Base-by-base conservation (phyloP, 805 yeast genomes). In the Pichia insulana region DNA sequence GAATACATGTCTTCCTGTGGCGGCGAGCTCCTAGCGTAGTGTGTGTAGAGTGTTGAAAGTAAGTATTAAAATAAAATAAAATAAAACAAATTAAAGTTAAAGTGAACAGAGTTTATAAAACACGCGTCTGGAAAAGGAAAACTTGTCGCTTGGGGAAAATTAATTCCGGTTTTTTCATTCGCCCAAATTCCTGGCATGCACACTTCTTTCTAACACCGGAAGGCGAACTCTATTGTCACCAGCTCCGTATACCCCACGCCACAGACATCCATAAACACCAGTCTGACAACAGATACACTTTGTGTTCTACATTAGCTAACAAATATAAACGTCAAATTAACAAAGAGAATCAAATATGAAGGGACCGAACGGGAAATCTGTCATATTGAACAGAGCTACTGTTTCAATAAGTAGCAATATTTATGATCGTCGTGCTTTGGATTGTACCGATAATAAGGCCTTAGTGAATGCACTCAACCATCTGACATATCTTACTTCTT, bases 341-440 rank as follows among this genome's bases (percentile, higher is more conserved):
- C 27, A 22, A 18, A 13, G 22, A 6, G 30, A 36, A 16, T 22
- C 18, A 19, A 34, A 15, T 19, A 89, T 88, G 98, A 78, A 97
- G 63, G 95, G 88, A 55, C 78, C 95, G 30, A 88, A 88, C 64
- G 83, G 83, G 65, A 78, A 82, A 56, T 80, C 89, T 18, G 75
- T 87, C 39, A 63, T 80, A 39, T 74, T 79, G 42, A 92, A 90
- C 66, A 74, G 82, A 58, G 97, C 98, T 4, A 88, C 96, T n/a
- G 86, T 89, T 25, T 79, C 89, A 22, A 87, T 90, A 47, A 82
- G 96, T 7, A 77, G 95, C 22, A 79, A 90, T 17, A 74, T 90
- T 26, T 90, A 90, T 59, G 97, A 90, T 63, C 67, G 97, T 45
- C 66, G 97, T 39, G 97, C 97, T 0, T 69, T 90, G 41, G 97